Base-by-base conservation (phyloP, 768 basidiomycete species). In the Kwoniella sp. region DNA sequence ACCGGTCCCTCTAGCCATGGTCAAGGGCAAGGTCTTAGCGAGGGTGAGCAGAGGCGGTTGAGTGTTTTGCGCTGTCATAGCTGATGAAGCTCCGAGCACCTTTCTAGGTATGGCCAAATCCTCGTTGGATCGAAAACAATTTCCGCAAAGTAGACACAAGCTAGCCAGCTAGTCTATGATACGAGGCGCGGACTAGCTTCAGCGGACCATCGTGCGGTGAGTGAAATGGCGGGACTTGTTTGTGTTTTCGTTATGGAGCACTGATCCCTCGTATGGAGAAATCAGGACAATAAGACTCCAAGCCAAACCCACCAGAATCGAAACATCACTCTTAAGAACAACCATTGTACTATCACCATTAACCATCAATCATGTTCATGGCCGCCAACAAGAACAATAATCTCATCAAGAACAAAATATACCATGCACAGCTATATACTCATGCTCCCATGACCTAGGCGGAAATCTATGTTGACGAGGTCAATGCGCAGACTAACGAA, bases 1-100 rank as follows among this genome's bases (percentile, higher is more conserved):
- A 0, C 95, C 95, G 25, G 88, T 98, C 2, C 88, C 95, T 28
- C 45, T 80, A 0, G 73, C 71, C 23, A 69, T 72, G 58, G 63
- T 76, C 55, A 79, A 79, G 67, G 79, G 76, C 9, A 77, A 79
- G 64, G 74, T 75, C 2, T 48, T 80, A 57, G 78, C 78, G 20
- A 73, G 75, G 67, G 78, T 79, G 61, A 67, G 76, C 31, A 20
- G 50, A 51, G 9, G 15, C 12, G 7, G 34, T 37, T 37, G 34
- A 7, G 34, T 5, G 13, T 4, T 37, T 20, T 8, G 55, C 29
- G 12, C 30, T 9, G 8, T 17, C 22, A 45, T 47, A 48, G 31
- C 61, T 50, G 26, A 45, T 58, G 7, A 13, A 15, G 38, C 4
- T 25, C 17, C n/a, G n/a, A n/a, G n/a, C n/a, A n/a, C n/a, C 15